These are phyloP conservation scores for Microstegium vimineum DNA, from an alignment of 176 grass and related monocot species.

Conservation along the genomic window DNA sequence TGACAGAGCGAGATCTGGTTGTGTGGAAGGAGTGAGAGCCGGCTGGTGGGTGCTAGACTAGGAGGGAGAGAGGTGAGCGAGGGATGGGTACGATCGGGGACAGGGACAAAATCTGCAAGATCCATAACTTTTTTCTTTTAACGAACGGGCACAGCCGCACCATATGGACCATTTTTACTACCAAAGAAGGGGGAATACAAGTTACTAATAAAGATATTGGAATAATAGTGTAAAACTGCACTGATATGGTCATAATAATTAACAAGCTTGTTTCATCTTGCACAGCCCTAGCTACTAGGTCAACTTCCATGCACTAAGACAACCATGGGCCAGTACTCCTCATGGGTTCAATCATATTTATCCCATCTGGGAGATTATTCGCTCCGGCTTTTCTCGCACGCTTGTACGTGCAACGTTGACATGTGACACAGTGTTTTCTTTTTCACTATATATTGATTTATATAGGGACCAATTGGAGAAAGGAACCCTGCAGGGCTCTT, in stretches of 20 bases:
- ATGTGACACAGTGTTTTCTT: constrained; percentile 38
- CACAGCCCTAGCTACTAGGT: not conserved
- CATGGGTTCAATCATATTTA: constrained; percentile 53
- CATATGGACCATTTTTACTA: not conserved
- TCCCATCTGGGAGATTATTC: constrained; percentile 39
- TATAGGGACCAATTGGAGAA: constrained; percentile 65
- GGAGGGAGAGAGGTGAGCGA: no score
- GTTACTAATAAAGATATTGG: no score
- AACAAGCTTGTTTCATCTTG: not conserved
- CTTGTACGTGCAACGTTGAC: constrained; percentile 68
- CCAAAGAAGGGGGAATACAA: no score
- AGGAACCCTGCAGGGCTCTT: constrained; percentile 60
- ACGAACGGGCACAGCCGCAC: not conserved
- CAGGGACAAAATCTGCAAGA: not conserved
- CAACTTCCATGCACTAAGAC: not conserved
- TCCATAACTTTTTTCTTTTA: not conserved
- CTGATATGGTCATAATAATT: not conserved
- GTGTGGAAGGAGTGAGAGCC: no score
- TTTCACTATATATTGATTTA: constrained; percentile 11
- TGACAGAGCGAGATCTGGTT: not conserved
- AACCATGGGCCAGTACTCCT: constrained; percentile 34
- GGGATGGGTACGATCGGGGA: not conserved
- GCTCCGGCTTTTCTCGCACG: constrained; percentile 29
- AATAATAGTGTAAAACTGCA: not conserved
- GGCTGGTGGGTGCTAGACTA: no score